Base-by-base conservation (phyloP, 768 basidiomycete genomes). In the Gloeostereum incarnatum region DNA sequence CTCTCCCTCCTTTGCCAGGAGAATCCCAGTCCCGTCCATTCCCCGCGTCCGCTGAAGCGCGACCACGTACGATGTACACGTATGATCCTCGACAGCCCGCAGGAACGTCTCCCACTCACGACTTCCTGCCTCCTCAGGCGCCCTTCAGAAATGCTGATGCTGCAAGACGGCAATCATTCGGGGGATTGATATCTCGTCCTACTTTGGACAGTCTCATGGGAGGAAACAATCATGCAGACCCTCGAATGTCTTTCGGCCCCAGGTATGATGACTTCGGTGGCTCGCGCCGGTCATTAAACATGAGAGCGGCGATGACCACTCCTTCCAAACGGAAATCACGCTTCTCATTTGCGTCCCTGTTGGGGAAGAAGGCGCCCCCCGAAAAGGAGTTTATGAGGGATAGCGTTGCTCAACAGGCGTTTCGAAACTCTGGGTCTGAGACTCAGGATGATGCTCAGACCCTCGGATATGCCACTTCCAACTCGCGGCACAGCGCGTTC, bases 151-250 rank as follows among this genome's bases (percentile, higher is more conserved):
- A 49, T 13, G 40, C 51, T 27, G 83, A 85, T 39, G 46, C n/a
- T n/a, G n/a, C 49, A 25, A 68, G 87, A 43, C 67, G 87, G 31
- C 87, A 88, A 53, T 90, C 87, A 2, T 88, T 89, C 44, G 65
- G 76, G 27, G 88, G 86, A 13, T 59, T 74, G 16, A 61, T 73
- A 10, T 71, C 78, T 5, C 69, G 69, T 14, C 76, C 82, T 5
- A 70, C 70, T 36, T 51, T 75, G 16, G 61, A 46, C 35, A 52
- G 36, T 16, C 22, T 43, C 22, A 14, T 46, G 8, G 40, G 38
- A 17, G 32, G 26, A 14, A 35, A 36, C 13, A 24, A 22, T 11
- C 32, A 37, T 18, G 31, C 35, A 23, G 35, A 25, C 5, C 11
- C 34, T 20, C 23, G 24, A 10, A 18, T n/a, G n/a, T n/a, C 16